Base-by-base conservation (phyloP, 1,139 yeast species). In the Yamadazyma mexicana region DNA sequence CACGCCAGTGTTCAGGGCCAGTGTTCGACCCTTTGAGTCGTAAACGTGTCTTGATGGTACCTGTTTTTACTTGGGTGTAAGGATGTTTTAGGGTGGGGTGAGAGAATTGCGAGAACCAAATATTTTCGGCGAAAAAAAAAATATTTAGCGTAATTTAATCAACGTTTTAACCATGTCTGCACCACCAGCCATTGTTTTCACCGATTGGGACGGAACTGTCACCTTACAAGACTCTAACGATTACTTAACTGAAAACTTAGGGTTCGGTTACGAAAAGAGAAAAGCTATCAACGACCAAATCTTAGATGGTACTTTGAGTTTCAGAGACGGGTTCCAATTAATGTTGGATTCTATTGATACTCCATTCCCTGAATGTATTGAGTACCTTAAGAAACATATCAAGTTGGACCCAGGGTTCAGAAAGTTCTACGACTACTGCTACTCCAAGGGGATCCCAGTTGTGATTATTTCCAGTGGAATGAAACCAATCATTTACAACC, bases 161-260 rank as follows among this genome's bases (percentile, higher is more conserved):
- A 7, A 26, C 11, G 16, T n/a, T n/a, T n/a, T n/a, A n/a, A 32
- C 14, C 23, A 45, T 43, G 47, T 37, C 45, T 14, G 17, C 26
- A 18, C 62, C 65, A 25, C 66, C 66, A 50, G 92, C 95, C 41
- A 87, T 92, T 54, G 85, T 92, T 30, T 92, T 92, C 68, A 87
- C 97, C 38, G 98, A 92, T 64, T 92, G 95, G 81, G 98, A 92
- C 61, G 98, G 98, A 17, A 92, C 98, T 6, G 95, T 92, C 48
- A 92, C 98, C 14, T 69, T 87, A 46, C 76, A 77, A 59, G 98
- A 92, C 61, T 87, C 96, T 47, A 94, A 92, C 58, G 98, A 92
- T 61, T 85, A 75, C 61, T 69, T 92, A 49, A 89, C 98, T 15
- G 98, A 92, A 58, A 79, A 78, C 54, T 69, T 85, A 24, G 99